Evolutionary conservation across 345 rosid species (phyloP).

Genomic region (Laguncularia racemosa): DNA sequence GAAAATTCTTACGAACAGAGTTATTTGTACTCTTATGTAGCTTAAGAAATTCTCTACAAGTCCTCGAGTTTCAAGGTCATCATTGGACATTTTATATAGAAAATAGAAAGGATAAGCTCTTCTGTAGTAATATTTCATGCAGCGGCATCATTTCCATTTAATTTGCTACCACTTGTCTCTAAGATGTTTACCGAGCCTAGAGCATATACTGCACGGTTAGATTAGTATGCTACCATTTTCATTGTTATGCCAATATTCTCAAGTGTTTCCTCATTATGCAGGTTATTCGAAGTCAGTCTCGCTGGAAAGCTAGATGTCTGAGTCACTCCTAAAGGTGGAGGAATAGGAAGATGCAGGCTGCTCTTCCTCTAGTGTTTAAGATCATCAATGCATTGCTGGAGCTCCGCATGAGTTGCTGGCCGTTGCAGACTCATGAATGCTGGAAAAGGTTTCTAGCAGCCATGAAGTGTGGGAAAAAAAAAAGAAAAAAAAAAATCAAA

Average conservation of each 20-base stretch:
- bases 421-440: conserved; percentile 37
- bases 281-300: conserved; percentile 72
- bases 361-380: conserved; percentile 29
- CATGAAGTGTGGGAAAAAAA: conserved; percentile 26
- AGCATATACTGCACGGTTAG: too few species aligned
- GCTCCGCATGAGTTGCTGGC: conserved; percentile 32
- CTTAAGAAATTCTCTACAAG: too few species aligned
- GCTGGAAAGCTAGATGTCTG: conserved; percentile 45
- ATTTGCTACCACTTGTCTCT: too few species aligned
- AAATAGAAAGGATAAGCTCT: too few species aligned
- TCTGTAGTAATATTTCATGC: too few species aligned
- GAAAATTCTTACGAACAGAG: too few species aligned
- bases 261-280: conserved; percentile 22
- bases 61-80: too few species aligned
- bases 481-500: conserved; percentile 31
- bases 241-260: not conserved
- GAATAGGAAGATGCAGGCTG: conserved; percentile 33
- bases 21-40: too few species aligned
- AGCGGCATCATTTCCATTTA: too few species aligned
- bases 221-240: not conserved
- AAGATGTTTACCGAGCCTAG: too few species aligned
- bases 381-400: conserved; percentile 24
- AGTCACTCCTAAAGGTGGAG: conserved; percentile 42
- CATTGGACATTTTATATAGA: too few species aligned
- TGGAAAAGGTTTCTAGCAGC: conserved; percentile 34